Evolutionary conservation across 306 rosid species (phyloP).

Genomic region (Medicago truncatula): MtrunA17r5.0-ANR NC_053049.1:12490001-12490500

Average conservation of each 20-base stretch:
- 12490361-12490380: background rate
- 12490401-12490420: no score
- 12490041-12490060: constrained; percentile 55
- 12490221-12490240: background rate
- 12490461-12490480: background rate
- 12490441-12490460: background rate
- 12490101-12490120: constrained; percentile 37
- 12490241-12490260: background rate
- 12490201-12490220: constrained; percentile 8
- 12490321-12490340: background rate
- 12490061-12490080: constrained; percentile 81
- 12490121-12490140: constrained; percentile 30
- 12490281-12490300: background rate
- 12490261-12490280: background rate
- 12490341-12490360: background rate
- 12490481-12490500: background rate
- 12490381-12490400: background rate
- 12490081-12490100: constrained; percentile 32
- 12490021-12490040: constrained; percentile 75
- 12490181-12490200: constrained; percentile 20
- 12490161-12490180: constrained; percentile 20
- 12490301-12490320: constrained; percentile 1
- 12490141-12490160: constrained; percentile 23
- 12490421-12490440: no score
- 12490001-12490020: constrained; percentile 49